Evolutionary conservation across 148 eudicot species (phyloP), one percentile per base, ranked within the genome.

Genomic region (Chenopodium formosanum): DNA sequence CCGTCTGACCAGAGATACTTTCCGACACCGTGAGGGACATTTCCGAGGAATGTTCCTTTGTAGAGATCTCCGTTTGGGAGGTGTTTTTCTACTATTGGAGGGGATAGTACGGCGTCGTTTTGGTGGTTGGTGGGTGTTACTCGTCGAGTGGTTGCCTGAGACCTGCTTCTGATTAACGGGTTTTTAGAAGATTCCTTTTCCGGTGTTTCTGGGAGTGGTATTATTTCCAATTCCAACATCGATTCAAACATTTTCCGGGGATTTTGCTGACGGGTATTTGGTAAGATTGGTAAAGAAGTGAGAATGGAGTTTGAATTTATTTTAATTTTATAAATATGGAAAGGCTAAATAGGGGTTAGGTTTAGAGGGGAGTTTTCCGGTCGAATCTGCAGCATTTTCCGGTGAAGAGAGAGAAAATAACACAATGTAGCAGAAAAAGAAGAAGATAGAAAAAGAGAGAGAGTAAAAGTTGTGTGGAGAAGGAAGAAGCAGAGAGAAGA

Each of bases 1-100:
- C 99, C 99, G 76, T 96, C 99, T 0, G 82, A 40, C 99, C 99
- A 96, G 29, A 96, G 70, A 63, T 96, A 96, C 91, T 94, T 96
- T 1, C 99, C 99, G 1, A 78, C 81, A 23, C 98, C 99, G 74
- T 92, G 86, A 0, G 99, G 99, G 10, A 83, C 82, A 76, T 89
- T 89, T 1, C 90, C 96, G 0, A 87, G 72, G 62, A 93, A 91
- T 19, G 87, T 85, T 25, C 98, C 98, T 20, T 79, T 94, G 89
- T 93, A 94, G 44, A 91, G 92, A 88, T 93, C 98, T 6, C 98
- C 97, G 86, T 95, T 93, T 6, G 92, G 90, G 2, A 95, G 81
- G 14, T 56, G 89, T 53, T 91, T 90, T 78, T 94, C 97, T 0
- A 81, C 56, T 14, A 56, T 17, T 2, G 62, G 22, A 17, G 62